phyloP scores from a whole-genome alignment of 805 yeast species.

The Lachancea quebecensis region DNA sequence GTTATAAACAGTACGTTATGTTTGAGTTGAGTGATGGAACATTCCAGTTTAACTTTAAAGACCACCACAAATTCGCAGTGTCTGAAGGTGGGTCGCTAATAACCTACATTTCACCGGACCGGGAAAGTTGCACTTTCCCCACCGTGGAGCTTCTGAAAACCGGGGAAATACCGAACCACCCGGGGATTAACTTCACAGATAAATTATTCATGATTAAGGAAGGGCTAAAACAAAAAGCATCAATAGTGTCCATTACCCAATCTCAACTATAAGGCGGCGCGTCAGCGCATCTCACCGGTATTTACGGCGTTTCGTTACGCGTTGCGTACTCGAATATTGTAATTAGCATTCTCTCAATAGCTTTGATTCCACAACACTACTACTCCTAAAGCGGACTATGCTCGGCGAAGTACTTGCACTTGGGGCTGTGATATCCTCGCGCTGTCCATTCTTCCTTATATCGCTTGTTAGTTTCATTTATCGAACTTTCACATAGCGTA shows the following conservation, averaged over 20 bases:
- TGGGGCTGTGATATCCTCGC: too few species aligned
- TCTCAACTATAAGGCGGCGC: slow-evolving; percentile 1
- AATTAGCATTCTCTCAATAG: neutral
- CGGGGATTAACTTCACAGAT: slow-evolving; percentile 38
- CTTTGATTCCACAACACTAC: neutral
- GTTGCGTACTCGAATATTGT: neutral
- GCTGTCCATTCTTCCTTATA: too few species aligned
- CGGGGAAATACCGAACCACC: slow-evolving; percentile 42
- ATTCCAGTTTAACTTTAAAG: slow-evolving; percentile 90
- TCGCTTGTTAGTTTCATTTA: too few species aligned
- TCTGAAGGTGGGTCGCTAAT: slow-evolving; percentile 69
- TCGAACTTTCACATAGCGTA: slow-evolving; percentile 8
- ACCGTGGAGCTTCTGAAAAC: slow-evolving; percentile 41
- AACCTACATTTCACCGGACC: slow-evolving; percentile 74
- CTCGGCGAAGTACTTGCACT: too few species aligned
- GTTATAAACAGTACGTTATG: slow-evolving; percentile 77
- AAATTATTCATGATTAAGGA: slow-evolving; percentile 55
- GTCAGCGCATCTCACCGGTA: neutral
- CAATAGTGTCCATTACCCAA: slow-evolving; percentile 9
- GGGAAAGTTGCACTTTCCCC: slow-evolving; percentile 63
- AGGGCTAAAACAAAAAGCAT: slow-evolving; percentile 43
- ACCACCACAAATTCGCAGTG: slow-evolving; percentile 82
- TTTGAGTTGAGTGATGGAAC: slow-evolving; percentile 90
- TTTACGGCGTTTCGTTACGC: neutral
- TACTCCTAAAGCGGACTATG: neutral